Percentiles rank a stretch among this genome's conserved stretches.
Evolutionary conservation across 2,329 filamentous ascomycete genomes (phyloP).

Genomic region (Verticillium alfalfae): DNA sequence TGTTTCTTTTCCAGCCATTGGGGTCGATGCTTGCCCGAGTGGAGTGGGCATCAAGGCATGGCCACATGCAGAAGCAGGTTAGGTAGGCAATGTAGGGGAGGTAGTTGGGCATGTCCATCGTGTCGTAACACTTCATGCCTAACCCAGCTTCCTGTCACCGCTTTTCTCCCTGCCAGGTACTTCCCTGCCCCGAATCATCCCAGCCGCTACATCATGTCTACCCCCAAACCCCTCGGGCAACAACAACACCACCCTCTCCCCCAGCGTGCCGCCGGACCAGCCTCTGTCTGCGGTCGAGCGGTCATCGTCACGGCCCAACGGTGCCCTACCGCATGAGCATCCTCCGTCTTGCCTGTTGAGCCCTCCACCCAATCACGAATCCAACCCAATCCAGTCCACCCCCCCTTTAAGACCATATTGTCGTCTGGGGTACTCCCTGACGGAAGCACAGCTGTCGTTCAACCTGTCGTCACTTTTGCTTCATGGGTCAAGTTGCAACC

Average conservation of each 20-base stretch:
- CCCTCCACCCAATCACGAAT: not conserved
- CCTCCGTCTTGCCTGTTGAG: conserved; percentile 1
- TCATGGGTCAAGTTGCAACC: not conserved
- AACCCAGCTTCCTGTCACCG: conserved; percentile 18
- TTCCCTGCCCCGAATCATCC: conserved; percentile 23
- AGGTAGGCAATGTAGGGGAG: too few species aligned
- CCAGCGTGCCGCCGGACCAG: not conserved
- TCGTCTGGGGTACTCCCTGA: conserved; percentile 12
- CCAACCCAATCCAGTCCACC: not conserved
- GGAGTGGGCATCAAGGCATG: conserved; percentile 14
- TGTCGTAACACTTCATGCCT: conserved; percentile 13
- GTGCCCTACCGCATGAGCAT: conserved; percentile 15
- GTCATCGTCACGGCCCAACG: conserved; percentile 21
- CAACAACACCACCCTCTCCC: conserved; percentile 20
- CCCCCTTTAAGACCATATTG: conserved; percentile 5
- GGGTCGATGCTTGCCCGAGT: not conserved
- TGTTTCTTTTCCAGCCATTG: not conserved
- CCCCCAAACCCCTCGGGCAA: conserved; percentile 18
- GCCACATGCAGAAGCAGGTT: not conserved
- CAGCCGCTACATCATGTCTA: conserved; percentile 18
- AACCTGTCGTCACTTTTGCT: not conserved
- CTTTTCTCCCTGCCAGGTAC: conserved; percentile 24
- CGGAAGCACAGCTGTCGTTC: not conserved
- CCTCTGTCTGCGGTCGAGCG: not conserved
- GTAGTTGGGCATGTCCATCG: conserved; percentile 13